A percentile compares a stretch with the other conserved stretches of the same genome.
Conservation (phyloP, 2,329 filamentous ascomycete genomes). For the Huntiella bhutanensis region DNA sequence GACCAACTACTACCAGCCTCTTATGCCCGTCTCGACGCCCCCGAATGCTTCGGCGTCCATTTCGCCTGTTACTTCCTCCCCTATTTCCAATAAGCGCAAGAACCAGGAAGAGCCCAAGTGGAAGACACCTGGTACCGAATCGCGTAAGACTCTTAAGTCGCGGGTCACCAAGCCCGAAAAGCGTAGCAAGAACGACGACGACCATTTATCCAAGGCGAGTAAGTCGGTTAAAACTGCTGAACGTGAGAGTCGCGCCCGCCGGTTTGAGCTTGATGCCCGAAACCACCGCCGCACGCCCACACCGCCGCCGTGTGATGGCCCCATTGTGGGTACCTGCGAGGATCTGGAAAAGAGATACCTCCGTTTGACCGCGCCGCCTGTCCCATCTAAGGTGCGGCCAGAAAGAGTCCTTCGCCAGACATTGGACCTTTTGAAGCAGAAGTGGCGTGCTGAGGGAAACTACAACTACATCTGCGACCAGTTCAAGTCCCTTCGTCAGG, state of each 20-base stretch:
- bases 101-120: constrained; percentile 41
- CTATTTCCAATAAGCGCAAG: constrained; percentile 29
- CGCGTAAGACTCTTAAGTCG: constrained; percentile 10
- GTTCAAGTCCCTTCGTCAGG: constrained; percentile 95
- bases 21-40: constrained; percentile 11
- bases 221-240: constrained; percentile 66
- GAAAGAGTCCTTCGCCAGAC: constrained; percentile 63
- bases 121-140: constrained; percentile 4
- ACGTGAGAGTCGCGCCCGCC: constrained; percentile 73
- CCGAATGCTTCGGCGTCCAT: constrained; percentile 15
- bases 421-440: constrained; percentile 74
- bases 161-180: constrained; percentile 21
- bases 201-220: constrained; percentile 39
- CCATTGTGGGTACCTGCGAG: constrained; percentile 71
- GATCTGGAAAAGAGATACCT: constrained; percentile 85
- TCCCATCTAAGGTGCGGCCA: constrained; percentile 75
- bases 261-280: constrained; percentile 49
- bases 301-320: constrained; percentile 39
- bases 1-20: constrained; percentile 13
- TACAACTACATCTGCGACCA: constrained; percentile 98
- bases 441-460: constrained; percentile 85
- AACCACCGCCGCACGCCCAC: constrained; percentile 33
- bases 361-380: constrained; percentile 75
- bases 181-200: constrained; percentile 3
- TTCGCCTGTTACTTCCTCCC: constrained; percentile 16